These are phyloP conservation scores for Protomyces gravidus DNA, from an alignment of 1,139 yeast species.

Conservation along the genomic window DNA sequence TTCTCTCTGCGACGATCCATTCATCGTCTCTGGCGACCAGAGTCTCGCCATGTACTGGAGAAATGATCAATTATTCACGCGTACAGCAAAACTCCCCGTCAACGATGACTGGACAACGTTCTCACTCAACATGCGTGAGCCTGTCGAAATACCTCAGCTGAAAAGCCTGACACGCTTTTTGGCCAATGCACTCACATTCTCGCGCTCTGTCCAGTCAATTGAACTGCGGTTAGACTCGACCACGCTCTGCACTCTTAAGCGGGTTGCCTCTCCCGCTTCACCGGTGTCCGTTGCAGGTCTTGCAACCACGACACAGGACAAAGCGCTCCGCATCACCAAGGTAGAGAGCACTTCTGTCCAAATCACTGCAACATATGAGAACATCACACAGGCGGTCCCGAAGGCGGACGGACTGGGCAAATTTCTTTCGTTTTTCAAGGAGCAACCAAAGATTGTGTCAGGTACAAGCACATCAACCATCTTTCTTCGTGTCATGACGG, in stretches of 20 bases:
- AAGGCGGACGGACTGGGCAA: constrained; percentile 36
- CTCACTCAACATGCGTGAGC: constrained; percentile 41
- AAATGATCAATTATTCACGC: constrained; percentile 44
- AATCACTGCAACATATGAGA: constrained; percentile 41
- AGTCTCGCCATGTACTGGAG: constrained; percentile 42
- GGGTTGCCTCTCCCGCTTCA: constrained; percentile 36
- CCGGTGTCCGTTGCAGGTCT: constrained; percentile 36
- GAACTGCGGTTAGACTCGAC: constrained; percentile 39
- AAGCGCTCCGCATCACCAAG: constrained; percentile 34
- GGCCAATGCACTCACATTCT: constrained; percentile 43
- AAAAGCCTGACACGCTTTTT: constrained; percentile 43
- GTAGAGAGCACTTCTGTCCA: constrained; percentile 39
- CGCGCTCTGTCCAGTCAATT: constrained; percentile 39
- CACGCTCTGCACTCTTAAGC: constrained; percentile 38
- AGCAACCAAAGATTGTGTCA: constrained; percentile 1
- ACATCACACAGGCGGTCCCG: constrained; percentile 40
- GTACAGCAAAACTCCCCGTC: constrained; percentile 36
- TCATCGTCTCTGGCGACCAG: constrained; percentile 43
- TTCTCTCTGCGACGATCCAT: constrained; percentile 79
- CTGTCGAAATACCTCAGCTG: constrained; percentile 39
- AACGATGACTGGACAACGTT: constrained; percentile 42
- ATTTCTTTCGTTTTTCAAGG: constrained; percentile 35
- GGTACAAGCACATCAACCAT: constrained; percentile 9
- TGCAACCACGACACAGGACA: constrained; percentile 35
- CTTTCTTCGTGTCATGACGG: constrained; percentile 24